phyloP scores from a whole-genome alignment of 2,329 filamentous ascomycete genomes.

The Colletotrichum chlorophyti region DNA sequence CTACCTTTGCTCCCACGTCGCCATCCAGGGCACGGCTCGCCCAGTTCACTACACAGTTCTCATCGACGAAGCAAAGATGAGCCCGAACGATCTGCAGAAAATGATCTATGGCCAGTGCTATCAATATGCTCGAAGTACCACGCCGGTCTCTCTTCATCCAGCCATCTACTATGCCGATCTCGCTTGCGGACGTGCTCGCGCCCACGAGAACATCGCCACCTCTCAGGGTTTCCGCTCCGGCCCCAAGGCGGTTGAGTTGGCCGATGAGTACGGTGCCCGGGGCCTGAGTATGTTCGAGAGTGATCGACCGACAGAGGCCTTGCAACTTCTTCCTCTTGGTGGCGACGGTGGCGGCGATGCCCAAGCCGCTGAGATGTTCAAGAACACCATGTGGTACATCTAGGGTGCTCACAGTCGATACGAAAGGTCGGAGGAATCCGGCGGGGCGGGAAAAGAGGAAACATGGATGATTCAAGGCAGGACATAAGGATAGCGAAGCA shows the following conservation, averaged over 20 bases:
- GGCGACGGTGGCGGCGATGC: constrained; percentile 31
- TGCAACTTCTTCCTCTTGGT: constrained; percentile 32
- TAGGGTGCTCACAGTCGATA: constrained; percentile 31
- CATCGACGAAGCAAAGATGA: constrained; percentile 76
- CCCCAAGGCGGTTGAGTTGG: constrained; percentile 50
- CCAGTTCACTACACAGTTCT: constrained; percentile 94
- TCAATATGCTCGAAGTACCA: constrained; percentile 90
- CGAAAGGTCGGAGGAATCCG: background rate
- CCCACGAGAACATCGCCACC: constrained; percentile 67
- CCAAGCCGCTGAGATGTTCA: constrained; percentile 35
- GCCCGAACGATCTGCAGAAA: constrained; percentile 75
- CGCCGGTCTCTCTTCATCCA: constrained; percentile 86
- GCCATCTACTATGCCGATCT: constrained; percentile 97
- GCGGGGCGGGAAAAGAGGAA: background rate
- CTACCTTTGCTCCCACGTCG: constrained; percentile 67
- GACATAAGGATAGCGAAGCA: too few species aligned
- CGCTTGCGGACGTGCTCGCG: constrained; percentile 78
- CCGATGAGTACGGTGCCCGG: constrained; percentile 47
- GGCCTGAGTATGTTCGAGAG: constrained; percentile 34
- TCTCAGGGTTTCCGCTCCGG: constrained; percentile 52
- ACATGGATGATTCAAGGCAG: too few species aligned
- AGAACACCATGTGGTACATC: constrained; percentile 53
- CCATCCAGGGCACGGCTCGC: constrained; percentile 92
- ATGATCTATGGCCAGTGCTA: constrained; percentile 97
- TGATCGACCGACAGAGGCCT: constrained; percentile 15